phyloP scores from a whole-genome alignment of 352 stramenopile genomes.

The Phytophthora boehmeriae region DNA sequence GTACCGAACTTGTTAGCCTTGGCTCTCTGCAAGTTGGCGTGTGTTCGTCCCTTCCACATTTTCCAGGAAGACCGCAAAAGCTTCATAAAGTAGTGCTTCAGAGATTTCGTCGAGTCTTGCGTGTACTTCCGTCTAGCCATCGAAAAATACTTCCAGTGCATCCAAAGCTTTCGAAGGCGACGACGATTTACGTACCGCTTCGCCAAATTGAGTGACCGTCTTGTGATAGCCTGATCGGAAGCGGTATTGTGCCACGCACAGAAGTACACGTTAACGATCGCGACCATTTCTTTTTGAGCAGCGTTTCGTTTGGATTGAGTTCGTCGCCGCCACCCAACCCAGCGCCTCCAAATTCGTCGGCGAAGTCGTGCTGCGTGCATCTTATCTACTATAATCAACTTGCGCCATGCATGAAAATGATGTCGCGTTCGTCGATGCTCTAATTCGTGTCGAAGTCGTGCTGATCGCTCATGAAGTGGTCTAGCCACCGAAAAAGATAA shows the following conservation, averaged over 20 bases:
- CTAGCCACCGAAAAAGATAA: conserved; percentile 45
- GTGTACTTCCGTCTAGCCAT: conserved; percentile 66
- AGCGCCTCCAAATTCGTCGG: conserved; percentile 43
- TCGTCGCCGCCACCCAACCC: conserved; percentile 26
- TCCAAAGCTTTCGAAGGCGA: conserved; percentile 71
- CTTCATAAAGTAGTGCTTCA: conserved; percentile 82
- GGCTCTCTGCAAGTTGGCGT: conserved; percentile 41
- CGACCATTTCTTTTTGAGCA: conserved; percentile 24
- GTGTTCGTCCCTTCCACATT: conserved; percentile 49
- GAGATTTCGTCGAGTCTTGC: conserved; percentile 70
- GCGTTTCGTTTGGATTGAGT: conserved; percentile 27
- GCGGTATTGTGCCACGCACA: conserved; percentile 46
- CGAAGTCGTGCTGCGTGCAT: conserved; percentile 24
- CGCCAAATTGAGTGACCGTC: conserved; percentile 55
- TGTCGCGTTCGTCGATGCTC: conserved; percentile 4
- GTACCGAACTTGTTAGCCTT: conserved; percentile 55
- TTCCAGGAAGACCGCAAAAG: conserved; percentile 62
- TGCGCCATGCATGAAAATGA: conserved; percentile 37
- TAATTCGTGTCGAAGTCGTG: conserved; percentile 9
- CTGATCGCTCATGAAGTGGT: conserved; percentile 24
- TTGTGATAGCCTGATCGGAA: conserved; percentile 37
- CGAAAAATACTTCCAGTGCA: conserved; percentile 83
- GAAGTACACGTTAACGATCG: conserved; percentile 38
- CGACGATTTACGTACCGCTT: conserved; percentile 68
- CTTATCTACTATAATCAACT: conserved; percentile 30